Conservation (phyloP, 2,329 filamentous ascomycete genomes). For the Fusarium xyrophilum region DNA sequence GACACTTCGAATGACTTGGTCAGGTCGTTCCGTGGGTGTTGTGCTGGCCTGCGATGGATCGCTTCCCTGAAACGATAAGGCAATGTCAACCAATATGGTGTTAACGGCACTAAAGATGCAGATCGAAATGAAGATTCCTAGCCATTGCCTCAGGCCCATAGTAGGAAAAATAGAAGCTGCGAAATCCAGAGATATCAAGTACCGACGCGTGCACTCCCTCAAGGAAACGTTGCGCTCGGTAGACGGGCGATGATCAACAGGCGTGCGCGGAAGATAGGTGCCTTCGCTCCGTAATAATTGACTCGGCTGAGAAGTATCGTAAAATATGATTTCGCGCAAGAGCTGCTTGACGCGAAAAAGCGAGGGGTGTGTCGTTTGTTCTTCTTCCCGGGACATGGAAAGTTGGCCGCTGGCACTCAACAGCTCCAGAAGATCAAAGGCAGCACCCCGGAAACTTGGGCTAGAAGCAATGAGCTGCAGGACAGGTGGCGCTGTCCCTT, state of each 20-base stretch:
- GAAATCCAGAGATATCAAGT: conserved; percentile 60
- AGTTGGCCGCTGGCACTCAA: conserved; percentile 59
- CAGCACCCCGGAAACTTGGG: conserved; percentile 56
- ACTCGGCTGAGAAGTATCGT: conserved; percentile 59
- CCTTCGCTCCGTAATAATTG: conserved; percentile 47
- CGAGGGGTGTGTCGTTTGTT: conserved; percentile 57
- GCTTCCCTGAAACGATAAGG: conserved; percentile 27
- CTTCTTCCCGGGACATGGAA: conserved; percentile 56
- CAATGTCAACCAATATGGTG: conserved; percentile 58
- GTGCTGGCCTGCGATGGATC: conserved; percentile 12
- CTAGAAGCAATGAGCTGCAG: conserved; percentile 59
- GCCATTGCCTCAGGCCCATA: conserved; percentile 54
- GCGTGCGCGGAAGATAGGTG: conserved; percentile 29
- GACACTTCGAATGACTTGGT: conserved; percentile 53
- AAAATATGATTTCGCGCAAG: conserved; percentile 61
- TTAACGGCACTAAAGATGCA: conserved; percentile 66
- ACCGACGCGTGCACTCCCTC: conserved; percentile 58
- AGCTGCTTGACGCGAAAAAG: conserved; percentile 63
- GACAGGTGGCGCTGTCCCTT: conserved; percentile 56
- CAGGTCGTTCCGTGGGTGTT: conserved; percentile 24
- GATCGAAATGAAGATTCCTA: conserved; percentile 61
- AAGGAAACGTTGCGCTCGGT: conserved; percentile 57
- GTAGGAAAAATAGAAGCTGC: conserved; percentile 50
- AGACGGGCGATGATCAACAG: conserved; percentile 54
- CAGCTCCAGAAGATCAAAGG: conserved; percentile 61